Evolutionary conservation across 129 eudicot species (phyloP).

Genomic region (Saussurea involucrata): DNA sequence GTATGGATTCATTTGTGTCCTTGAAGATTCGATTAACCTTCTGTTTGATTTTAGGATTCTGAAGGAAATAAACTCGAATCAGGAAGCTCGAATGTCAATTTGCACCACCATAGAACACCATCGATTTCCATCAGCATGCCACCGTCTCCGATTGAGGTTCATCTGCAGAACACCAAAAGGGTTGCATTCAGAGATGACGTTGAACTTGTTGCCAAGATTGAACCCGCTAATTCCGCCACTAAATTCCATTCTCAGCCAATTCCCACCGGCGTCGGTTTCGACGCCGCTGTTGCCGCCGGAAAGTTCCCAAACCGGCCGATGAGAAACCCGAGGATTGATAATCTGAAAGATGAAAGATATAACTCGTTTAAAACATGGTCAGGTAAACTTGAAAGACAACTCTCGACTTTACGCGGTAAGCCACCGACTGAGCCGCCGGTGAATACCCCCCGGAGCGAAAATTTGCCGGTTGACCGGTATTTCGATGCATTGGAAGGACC

Average conservation of each 20-base stretch:
- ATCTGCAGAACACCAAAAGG: constrained; percentile 23
- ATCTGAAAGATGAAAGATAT: constrained; percentile 45
- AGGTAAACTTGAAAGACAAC: constrained; percentile 61
- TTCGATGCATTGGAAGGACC: constrained; percentile 93
- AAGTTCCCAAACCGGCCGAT: constrained; percentile 15
- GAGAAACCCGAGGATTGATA: constrained; percentile 24
- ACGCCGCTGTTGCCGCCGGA: constrained; percentile 21
- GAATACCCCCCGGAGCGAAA: constrained; percentile 27
- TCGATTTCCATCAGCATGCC: constrained; percentile 85
- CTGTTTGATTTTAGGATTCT: constrained; percentile 28
- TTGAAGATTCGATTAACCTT: background rate
- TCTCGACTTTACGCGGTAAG: constrained; percentile 53
- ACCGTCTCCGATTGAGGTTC: constrained; percentile 49
- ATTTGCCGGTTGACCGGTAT: constrained; percentile 59
- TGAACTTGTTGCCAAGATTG: constrained; percentile 13
- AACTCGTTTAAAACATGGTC: constrained; percentile 81
- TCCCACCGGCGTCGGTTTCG: constrained; percentile 31
- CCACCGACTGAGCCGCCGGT: constrained; percentile 15
- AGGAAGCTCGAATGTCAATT: constrained; percentile 7
- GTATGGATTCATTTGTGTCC: background rate
- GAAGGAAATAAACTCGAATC: constrained; percentile 19
- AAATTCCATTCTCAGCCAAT: constrained; percentile 69
- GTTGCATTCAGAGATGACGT: constrained; percentile 43
- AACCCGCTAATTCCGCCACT: constrained; percentile 12
- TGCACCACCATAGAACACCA: constrained; percentile 37